phyloP scores from a whole-genome alignment of 257 asterid genomes.

The Fraxinus quadrangulata region DNA sequence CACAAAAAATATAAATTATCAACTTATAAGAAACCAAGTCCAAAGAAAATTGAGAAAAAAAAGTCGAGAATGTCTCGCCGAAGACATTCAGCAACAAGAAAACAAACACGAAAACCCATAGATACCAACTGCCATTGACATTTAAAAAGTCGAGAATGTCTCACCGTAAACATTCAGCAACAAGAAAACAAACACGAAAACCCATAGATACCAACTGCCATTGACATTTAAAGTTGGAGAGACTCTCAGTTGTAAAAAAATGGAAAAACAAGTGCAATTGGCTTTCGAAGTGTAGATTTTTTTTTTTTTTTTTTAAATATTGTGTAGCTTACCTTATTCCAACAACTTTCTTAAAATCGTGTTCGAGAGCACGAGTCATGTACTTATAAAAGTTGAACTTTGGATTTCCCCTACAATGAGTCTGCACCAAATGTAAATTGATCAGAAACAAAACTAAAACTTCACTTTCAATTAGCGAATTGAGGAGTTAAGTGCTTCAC shows the following conservation, averaged over 20 bases:
- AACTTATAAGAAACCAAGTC: too few relatives aligned
- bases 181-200: slow-evolving; percentile 62
- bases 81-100: slow-evolving; percentile 64
- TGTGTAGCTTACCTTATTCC: slow-evolving; percentile 44
- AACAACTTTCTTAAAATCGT: slow-evolving; percentile 53
- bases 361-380: slow-evolving; percentile 51
- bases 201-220: slow-evolving; percentile 82
- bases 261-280: background rate
- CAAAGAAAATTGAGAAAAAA: background rate
- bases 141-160: slow-evolving; percentile 12
- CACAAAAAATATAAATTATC: background rate
- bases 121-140: slow-evolving; percentile 64
- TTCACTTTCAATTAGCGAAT: background rate
- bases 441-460: background rate
- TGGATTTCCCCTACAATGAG: slow-evolving; percentile 41
- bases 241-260: background rate
- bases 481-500: slow-evolving; percentile 16
- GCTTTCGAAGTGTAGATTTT: background rate
- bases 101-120: slow-evolving; percentile 63
- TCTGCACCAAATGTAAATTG: slow-evolving; percentile 24
- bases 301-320: too few relatives aligned
- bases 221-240: background rate
- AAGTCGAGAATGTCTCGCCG: slow-evolving; percentile 39
- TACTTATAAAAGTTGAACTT: slow-evolving; percentile 52
- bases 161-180: slow-evolving; percentile 64